These are phyloP conservation scores for Tripterygium wilfordii DNA, from an alignment of 177 flowering plant species.

Conservation along the genomic window DNA sequence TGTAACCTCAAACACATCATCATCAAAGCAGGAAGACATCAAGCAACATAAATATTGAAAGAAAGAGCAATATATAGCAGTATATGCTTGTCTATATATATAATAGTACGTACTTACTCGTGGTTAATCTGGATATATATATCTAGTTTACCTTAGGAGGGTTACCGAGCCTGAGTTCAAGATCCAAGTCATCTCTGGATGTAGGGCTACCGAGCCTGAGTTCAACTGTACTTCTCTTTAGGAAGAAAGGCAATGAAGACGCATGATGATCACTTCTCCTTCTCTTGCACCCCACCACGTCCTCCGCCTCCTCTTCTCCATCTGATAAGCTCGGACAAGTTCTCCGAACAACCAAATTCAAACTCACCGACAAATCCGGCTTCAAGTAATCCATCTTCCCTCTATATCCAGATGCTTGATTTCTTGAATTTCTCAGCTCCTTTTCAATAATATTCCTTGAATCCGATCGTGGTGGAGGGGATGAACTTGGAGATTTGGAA, in stretches of 20 bases:
- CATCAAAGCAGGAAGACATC: neutral
- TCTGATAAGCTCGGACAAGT: slow-evolving; percentile 7
- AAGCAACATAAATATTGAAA: neutral
- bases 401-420: slow-evolving; percentile 10
- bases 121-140: slow-evolving; percentile 7
- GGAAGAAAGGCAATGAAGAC: slow-evolving; percentile 27
- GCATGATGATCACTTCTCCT: slow-evolving; percentile 16
- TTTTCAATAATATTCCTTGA: slow-evolving; percentile 12
- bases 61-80: neutral
- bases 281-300: slow-evolving; percentile 25
- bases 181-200: slow-evolving; percentile 60
- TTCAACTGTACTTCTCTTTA: slow-evolving; percentile 21
- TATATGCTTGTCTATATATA: slow-evolving; percentile 5
- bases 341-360: slow-evolving; percentile 24
- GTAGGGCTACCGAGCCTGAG: too few relatives aligned
- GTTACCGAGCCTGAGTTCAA: slow-evolving; percentile 77
- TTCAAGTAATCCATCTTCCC: slow-evolving; percentile 12
- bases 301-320: slow-evolving; percentile 20
- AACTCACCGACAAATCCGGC: slow-evolving; percentile 27
- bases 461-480: slow-evolving; percentile 16
- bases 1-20: too few relatives aligned
- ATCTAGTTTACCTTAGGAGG: slow-evolving; percentile 44
- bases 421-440: slow-evolving; percentile 21
- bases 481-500: slow-evolving; percentile 15
- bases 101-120: too few relatives aligned